These are phyloP conservation scores for Chenopodium suecicum DNA, from an alignment of 148 eudicot genomes.

Conservation along the genomic window DNA sequence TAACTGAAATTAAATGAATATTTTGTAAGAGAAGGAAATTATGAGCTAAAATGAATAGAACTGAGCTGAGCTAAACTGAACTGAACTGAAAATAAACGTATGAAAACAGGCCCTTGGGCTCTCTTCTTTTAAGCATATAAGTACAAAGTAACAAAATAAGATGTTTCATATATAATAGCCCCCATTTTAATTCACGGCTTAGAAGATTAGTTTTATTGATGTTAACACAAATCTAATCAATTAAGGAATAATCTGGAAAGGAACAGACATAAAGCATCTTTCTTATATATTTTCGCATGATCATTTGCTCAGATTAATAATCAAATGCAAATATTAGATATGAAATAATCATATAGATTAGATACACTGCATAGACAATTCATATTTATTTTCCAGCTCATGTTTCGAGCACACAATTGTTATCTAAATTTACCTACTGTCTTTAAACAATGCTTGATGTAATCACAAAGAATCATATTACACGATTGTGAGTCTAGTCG, in stretches of 20 bases:
- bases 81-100: no score
- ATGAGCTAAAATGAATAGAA: no score
- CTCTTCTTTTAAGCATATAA: no score
- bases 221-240: background rate
- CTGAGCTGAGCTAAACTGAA: no score
- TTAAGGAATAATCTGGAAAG: background rate
- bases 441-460: background rate
- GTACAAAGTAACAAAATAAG: no score
- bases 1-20: no score
- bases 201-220: background rate
- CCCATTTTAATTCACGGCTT: no score
- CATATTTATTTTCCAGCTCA: background rate
- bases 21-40: no score
- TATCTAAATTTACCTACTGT: background rate
- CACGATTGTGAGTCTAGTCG: background rate
- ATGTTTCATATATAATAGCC: no score
- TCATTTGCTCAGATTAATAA: background rate
- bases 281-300: background rate
- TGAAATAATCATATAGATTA: background rate
- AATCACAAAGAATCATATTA: conserved; percentile 3
- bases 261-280: background rate
- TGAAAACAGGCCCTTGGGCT: no score
- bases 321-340: background rate
- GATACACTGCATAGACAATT: background rate
- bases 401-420: background rate